Evolutionary conservation across 805 yeast genomes (phyloP).

Genomic region (Yarrowia divulgata): DNA sequence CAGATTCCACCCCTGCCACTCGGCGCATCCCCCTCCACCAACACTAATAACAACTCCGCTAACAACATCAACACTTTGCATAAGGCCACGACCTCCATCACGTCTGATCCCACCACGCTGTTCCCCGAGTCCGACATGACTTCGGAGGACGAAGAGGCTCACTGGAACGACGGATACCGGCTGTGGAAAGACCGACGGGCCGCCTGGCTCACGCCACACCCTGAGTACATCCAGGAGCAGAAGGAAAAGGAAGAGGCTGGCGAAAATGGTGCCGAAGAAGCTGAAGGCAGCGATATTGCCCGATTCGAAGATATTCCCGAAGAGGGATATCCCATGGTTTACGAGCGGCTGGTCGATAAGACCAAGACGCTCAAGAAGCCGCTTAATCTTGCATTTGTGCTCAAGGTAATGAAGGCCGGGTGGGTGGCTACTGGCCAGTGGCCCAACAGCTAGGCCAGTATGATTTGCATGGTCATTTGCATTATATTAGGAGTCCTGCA

Average conservation of each 20-base stretch:
- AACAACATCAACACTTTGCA: slow-evolving; percentile 33
- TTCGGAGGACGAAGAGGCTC: slow-evolving; percentile 47
- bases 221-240: slow-evolving; percentile 25
- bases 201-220: slow-evolving; percentile 60
- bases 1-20: slow-evolving; percentile 16
- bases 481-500: not conserved
- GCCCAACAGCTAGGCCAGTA: slow-evolving; percentile 49
- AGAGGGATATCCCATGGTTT: slow-evolving; percentile 56
- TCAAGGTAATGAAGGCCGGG: slow-evolving; percentile 77
- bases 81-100: slow-evolving; percentile 37
- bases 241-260: slow-evolving; percentile 13
- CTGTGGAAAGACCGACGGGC: slow-evolving; percentile 75
- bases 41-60: slow-evolving; percentile 28
- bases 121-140: slow-evolving; percentile 36
- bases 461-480: slow-evolving; percentile 18
- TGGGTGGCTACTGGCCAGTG: slow-evolving; percentile 83
- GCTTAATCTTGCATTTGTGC: slow-evolving; percentile 74
- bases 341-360: slow-evolving; percentile 72
- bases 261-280: not conserved
- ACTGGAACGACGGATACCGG: slow-evolving; percentile 61
- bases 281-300: slow-evolving; percentile 40
- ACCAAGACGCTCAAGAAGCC: slow-evolving; percentile 71
- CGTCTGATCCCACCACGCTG: slow-evolving; percentile 30
- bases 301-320: slow-evolving; percentile 47
- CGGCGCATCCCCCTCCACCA: not conserved